A percentile compares a stretch with the other conserved stretches of the same genome.
These are phyloP conservation scores for Alternaria ventricosa DNA, from an alignment of 2,329 filamentous ascomycete species.

Conservation along the genomic window DNA sequence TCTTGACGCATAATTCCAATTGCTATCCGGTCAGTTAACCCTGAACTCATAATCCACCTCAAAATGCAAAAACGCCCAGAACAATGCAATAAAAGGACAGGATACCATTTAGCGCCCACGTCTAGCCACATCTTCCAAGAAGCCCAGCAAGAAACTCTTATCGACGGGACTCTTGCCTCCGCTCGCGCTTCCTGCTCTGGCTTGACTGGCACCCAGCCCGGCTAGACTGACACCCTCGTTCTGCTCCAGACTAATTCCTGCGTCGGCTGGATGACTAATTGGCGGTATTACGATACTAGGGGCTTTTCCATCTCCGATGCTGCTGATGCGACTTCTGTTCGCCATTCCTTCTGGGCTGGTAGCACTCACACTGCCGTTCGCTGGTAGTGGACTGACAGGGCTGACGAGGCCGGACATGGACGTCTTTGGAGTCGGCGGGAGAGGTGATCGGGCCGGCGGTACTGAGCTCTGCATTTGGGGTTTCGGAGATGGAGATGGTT, in stretches of 20 bases:
- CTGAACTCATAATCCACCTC: neutral
- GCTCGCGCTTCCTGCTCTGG: constrained; percentile 9
- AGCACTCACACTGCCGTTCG: constrained; percentile 27
- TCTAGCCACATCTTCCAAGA: constrained; percentile 65
- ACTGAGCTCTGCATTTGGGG: constrained; percentile 25
- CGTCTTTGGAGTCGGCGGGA: constrained; percentile 39
- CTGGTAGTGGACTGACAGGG: constrained; percentile 46
- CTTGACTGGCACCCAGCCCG: constrained; percentile 1
- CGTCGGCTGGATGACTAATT: constrained; percentile 15
- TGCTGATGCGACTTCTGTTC: constrained; percentile 43
- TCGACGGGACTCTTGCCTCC: constrained; percentile 63
- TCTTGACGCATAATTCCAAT: neutral
- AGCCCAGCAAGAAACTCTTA: constrained; percentile 77
- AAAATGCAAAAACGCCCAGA: neutral
- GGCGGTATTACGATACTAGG: constrained; percentile 31
- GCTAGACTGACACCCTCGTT: neutral
- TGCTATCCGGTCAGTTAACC: neutral
- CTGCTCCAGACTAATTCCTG: neutral
- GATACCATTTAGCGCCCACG: constrained; percentile 28
- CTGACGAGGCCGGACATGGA: constrained; percentile 46
- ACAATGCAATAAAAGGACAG: neutral
- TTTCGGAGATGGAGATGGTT: constrained; percentile 17
- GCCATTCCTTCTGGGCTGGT: constrained; percentile 38
- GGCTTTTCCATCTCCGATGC: constrained; percentile 35
- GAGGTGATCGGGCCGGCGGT: constrained; percentile 24